Conservation (phyloP, 768 basidiomycete genomes). For the Galerina marginata region DNA sequence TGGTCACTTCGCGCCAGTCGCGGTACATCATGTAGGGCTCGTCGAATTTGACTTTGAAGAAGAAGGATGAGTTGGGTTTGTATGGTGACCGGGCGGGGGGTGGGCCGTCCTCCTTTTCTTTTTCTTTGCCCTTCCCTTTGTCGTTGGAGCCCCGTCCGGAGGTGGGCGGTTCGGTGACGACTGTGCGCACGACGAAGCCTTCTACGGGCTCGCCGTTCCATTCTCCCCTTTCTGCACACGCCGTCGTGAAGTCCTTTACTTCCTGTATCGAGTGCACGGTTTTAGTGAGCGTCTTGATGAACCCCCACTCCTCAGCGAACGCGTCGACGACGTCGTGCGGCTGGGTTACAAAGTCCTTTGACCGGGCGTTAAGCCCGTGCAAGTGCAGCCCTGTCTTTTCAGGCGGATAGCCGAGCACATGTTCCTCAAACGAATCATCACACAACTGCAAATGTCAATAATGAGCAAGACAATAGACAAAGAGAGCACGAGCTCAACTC, state of each 20-base stretch:
- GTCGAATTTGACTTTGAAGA: slow-evolving; percentile 99
- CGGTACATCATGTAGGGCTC: slow-evolving; percentile 99
- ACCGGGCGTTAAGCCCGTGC: slow-evolving; percentile 84
- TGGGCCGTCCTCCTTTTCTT: slow-evolving; percentile 42
- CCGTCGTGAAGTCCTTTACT: slow-evolving; percentile 75
- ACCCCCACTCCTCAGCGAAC: slow-evolving; percentile 91
- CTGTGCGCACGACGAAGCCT: slow-evolving; percentile 92
- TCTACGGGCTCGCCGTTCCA: slow-evolving; percentile 90
- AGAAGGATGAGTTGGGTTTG: slow-evolving; percentile 81
- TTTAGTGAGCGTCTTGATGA: slow-evolving; percentile 76
- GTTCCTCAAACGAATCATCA: slow-evolving; percentile 97
- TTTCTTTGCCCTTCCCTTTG: slow-evolving; percentile 33
- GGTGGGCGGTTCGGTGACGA: slow-evolving; percentile 52
- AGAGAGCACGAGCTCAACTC: slow-evolving; percentile 23
- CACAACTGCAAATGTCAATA: too few relatives aligned
- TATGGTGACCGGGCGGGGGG: slow-evolving; percentile 60
- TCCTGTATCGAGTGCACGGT: slow-evolving; percentile 64
- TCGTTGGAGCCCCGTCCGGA: slow-evolving; percentile 52
- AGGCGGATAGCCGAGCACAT: slow-evolving; percentile 83
- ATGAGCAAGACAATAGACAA: too few relatives aligned
- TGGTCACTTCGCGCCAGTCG: slow-evolving; percentile 95
- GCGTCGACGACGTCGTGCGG: slow-evolving; percentile 68
- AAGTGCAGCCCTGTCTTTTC: slow-evolving; percentile 90
- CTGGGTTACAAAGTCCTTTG: slow-evolving; percentile 72
- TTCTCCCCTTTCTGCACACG: slow-evolving; percentile 65